Percentiles rank a stretch among this genome's conserved stretches.
These are phyloP conservation scores for Xylaria sp. DNA, from an alignment of 2,329 filamentous ascomycete genomes.

Conservation along the genomic window DNA sequence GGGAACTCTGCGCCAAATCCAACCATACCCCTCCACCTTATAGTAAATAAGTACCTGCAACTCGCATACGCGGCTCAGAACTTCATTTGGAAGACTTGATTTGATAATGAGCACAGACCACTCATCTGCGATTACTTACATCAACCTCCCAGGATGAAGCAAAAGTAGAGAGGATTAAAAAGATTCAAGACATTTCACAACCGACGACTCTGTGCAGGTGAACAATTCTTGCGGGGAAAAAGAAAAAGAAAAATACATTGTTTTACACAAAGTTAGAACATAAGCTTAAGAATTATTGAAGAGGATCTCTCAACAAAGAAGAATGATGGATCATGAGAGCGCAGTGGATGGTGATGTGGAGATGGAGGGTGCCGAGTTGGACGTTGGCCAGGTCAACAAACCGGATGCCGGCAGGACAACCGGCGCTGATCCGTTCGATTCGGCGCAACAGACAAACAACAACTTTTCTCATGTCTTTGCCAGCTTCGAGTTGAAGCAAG, in stretches of 20 bases:
- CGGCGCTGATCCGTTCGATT: conserved; percentile 18
- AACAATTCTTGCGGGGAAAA: neutral
- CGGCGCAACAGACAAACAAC: conserved; percentile 19
- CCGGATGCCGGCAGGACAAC: conserved; percentile 30
- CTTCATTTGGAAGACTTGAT: neutral
- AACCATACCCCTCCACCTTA: neutral
- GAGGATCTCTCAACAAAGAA: neutral
- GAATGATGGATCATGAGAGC: conserved; percentile 38
- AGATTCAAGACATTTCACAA: neutral
- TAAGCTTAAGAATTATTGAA: neutral
- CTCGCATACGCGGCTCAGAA: neutral
- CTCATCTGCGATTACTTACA: conserved; percentile 14
- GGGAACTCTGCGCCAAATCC: neutral
- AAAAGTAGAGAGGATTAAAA: conserved; percentile 27
- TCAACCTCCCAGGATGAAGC: conserved; percentile 33
- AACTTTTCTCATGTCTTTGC: conserved; percentile 23
- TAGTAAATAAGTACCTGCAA: neutral
- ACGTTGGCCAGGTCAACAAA: conserved; percentile 32
- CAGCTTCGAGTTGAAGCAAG: conserved; percentile 42
- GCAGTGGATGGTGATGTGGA: conserved; percentile 42
- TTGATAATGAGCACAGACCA: conserved; percentile 33
- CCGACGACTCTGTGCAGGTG: neutral
- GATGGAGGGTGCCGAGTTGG: conserved; percentile 43
- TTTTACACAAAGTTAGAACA: neutral
- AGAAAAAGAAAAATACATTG: too few relatives aligned